Percentiles rank a stretch among this genome's conserved stretches.
These are phyloP conservation scores for Amauroascus verrucosus DNA, from an alignment of 2,329 filamentous ascomycete genomes.

Conservation along the genomic window DNA sequence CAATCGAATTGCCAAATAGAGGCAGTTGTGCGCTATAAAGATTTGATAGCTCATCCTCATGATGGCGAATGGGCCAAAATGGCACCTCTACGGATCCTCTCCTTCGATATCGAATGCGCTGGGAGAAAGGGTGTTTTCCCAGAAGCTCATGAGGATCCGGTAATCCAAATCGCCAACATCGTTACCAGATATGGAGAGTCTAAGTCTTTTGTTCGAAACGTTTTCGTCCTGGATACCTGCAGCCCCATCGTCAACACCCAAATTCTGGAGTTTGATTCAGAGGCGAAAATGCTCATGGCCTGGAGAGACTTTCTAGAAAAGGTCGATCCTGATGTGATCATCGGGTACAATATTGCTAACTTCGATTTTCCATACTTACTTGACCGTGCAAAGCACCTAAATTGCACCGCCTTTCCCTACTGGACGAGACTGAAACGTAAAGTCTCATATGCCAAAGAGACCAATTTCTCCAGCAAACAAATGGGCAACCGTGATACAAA, in stretches of 20 bases:
- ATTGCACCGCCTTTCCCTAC: constrained; percentile 68
- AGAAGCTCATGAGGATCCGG: constrained; percentile 79
- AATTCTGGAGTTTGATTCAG: constrained; percentile 68
- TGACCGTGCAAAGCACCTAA: constrained; percentile 75
- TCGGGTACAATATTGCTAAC: constrained; percentile 96
- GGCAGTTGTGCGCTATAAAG: constrained; percentile 68
- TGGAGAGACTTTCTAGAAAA: constrained; percentile 86
- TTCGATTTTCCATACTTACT: constrained; percentile 97
- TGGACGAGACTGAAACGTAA: constrained; percentile 70
- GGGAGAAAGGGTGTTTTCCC: constrained; percentile 96
- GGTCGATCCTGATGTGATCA: constrained; percentile 93
- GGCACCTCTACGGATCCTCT: constrained; percentile 82
- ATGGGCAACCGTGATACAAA: constrained; percentile 96
- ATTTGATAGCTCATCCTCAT: constrained; percentile 76
- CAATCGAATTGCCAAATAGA: constrained; percentile 97
- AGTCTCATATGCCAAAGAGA: constrained; percentile 61
- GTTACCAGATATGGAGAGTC: constrained; percentile 90
- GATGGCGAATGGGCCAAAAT: constrained; percentile 97
- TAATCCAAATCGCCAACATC: constrained; percentile 96
- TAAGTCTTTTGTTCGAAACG: constrained; percentile 91
- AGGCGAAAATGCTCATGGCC: constrained; percentile 79
- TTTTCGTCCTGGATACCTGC: constrained; percentile 88
- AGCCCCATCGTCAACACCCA: constrained; percentile 92
- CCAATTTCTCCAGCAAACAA: constrained; percentile 93
- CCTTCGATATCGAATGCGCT: constrained; percentile 98